A percentile compares a stretch with the other conserved stretches of the same genome.
These are phyloP conservation scores for Lepraria neglecta DNA, from an alignment of 495 filamentous ascomycete genomes.

Conservation along the genomic window DNA sequence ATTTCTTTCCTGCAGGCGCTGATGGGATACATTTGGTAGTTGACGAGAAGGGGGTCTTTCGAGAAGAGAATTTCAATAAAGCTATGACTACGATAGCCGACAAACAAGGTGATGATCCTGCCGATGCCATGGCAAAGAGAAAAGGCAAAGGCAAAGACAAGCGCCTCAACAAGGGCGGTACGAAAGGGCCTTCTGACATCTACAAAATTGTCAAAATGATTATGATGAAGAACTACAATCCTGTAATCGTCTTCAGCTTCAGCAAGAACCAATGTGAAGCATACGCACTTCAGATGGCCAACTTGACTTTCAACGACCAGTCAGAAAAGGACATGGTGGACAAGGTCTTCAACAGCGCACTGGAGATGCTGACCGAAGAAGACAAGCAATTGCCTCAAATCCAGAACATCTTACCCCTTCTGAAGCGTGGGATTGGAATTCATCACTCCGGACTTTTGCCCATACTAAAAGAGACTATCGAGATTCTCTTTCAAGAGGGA, in stretches of 20 bases:
- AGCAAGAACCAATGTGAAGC: constrained; percentile 93
- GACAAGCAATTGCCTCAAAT: constrained; percentile 86
- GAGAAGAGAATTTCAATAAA: constrained; percentile 93
- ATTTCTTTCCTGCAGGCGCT: constrained; percentile 90
- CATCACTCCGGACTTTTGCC: constrained; percentile 95
- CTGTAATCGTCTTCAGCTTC: constrained; percentile 98
- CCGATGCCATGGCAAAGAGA: constrained; percentile 66
- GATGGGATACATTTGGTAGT: constrained; percentile 93
- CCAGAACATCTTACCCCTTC: constrained; percentile 77
- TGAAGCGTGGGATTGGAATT: constrained; percentile 88
- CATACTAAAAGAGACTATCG: constrained; percentile 96
- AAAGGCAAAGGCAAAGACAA: constrained; percentile 88
- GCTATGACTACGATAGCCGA: constrained; percentile 87
- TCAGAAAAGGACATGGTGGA: constrained; percentile 90
- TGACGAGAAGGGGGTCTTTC: constrained; percentile 90
- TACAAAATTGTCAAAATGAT: constrained; percentile 98
- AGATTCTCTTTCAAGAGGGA: constrained; percentile 97
- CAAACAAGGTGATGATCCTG: constrained; percentile 76
- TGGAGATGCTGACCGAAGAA: constrained; percentile 83
- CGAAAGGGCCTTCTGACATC: constrained; percentile 69
- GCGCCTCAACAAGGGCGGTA: constrained; percentile 79
- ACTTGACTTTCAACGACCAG: constrained; percentile 93
- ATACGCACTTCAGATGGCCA: constrained; percentile 74
- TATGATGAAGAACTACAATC: constrained; percentile 90
- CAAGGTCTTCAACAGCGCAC: constrained; percentile 87